These are phyloP conservation scores for Penicillium roqueforti DNA, from an alignment of 495 filamentous ascomycete species.

Conservation along the genomic window DNA sequence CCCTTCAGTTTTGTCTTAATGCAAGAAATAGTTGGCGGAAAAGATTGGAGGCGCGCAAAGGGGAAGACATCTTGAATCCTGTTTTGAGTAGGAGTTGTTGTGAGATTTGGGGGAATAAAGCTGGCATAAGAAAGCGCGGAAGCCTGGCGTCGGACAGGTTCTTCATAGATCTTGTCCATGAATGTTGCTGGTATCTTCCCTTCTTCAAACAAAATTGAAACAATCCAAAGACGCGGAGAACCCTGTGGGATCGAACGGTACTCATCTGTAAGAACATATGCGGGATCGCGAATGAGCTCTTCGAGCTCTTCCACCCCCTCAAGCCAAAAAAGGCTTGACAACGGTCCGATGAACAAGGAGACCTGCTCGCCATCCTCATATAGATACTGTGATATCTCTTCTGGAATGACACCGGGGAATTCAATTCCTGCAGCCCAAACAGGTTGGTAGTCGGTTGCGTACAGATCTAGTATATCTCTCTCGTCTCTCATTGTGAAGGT, in stretches of 20 bases:
- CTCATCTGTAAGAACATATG: constrained; percentile 4
- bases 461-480: background rate
- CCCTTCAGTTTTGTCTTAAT: background rate
- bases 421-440: background rate
- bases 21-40: background rate
- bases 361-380: background rate
- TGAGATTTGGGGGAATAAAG: background rate
- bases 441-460: constrained; percentile 1
- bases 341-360: background rate
- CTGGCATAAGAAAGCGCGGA: background rate
- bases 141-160: background rate
- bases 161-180: background rate
- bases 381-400: background rate
- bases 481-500: background rate
- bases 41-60: background rate
- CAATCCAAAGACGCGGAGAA: background rate
- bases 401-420: constrained; percentile 1
- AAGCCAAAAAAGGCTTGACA: constrained; percentile 10
- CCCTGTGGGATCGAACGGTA: background rate
- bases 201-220: background rate
- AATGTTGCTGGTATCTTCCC: background rate
- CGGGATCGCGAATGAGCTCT: constrained; percentile 6
- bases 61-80: background rate
- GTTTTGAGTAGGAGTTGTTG: background rate
- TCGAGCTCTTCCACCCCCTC: background rate